These are phyloP conservation scores for Mycosarcoma maydis DNA, from an alignment of 1,284 basidiomycete species.

Conservation along the genomic window DNA sequence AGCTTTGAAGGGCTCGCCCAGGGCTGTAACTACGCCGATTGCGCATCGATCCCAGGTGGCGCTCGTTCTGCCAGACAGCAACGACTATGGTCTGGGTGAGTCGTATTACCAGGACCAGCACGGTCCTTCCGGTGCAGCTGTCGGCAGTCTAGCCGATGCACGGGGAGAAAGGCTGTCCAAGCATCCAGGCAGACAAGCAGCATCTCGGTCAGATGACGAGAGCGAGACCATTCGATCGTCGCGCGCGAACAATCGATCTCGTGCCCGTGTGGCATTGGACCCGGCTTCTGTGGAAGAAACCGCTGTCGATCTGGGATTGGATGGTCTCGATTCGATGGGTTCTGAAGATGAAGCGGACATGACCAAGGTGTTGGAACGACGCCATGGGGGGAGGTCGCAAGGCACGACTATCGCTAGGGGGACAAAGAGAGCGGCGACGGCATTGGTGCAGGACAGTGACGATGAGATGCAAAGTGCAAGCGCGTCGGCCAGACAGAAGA, in stretches of 20 bases:
- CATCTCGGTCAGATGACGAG: conserved; percentile 11
- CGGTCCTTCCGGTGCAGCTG: background rate
- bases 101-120: conserved; percentile 21
- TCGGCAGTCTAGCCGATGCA: background rate
- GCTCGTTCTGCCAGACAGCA: conserved; percentile 31
- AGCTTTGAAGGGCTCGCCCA: background rate
- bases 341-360: conserved; percentile 35
- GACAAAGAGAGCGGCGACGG: conserved; percentile 14
- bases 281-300: conserved; percentile 14
- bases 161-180: background rate
- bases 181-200: background rate
- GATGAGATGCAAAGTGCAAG: conserved; percentile 9
- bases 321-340: conserved; percentile 35
- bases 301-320: conserved; percentile 18
- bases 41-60: conserved; percentile 7
- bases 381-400: conserved; percentile 14
- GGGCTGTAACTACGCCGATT: background rate
- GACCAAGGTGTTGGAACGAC: conserved; percentile 27
- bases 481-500: conserved; percentile 2
- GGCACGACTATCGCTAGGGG: too few species aligned
- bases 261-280: conserved; percentile 15
- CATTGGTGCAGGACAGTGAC: conserved; percentile 23
- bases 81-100: conserved; percentile 39
- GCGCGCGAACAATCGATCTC: background rate
- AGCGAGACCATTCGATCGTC: background rate